Percentiles rank a stretch among this genome's conserved stretches.
Conservation (phyloP, 2,329 filamentous ascomycete genomes). For the Bertia moriformis region DNA sequence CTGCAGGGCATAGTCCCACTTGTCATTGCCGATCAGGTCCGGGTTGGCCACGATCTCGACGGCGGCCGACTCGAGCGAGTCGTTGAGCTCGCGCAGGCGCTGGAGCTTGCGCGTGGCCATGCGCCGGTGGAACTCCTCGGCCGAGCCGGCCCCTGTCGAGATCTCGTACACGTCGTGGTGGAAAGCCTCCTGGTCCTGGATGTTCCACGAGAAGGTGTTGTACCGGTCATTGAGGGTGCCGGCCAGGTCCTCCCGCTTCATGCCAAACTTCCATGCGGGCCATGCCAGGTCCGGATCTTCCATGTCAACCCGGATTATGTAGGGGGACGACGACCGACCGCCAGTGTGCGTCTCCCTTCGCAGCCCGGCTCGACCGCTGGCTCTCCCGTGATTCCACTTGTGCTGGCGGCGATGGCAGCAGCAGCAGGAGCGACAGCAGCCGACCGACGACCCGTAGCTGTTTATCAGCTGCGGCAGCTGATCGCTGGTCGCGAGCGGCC, state of each 20-base stretch:
- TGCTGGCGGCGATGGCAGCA: neutral
- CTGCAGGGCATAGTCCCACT: conserved; percentile 43
- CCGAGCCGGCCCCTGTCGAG: conserved; percentile 30
- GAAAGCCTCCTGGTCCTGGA: conserved; percentile 45
- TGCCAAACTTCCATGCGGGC: conserved; percentile 49
- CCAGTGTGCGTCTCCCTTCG: conserved; percentile 8
- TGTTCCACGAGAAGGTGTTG: conserved; percentile 38
- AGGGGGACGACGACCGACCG: conserved; percentile 6
- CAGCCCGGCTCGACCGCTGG: conserved; percentile 3
- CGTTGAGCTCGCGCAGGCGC: conserved; percentile 37
- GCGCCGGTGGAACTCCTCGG: conserved; percentile 36
- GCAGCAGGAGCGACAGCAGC: neutral
- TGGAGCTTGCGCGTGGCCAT: conserved; percentile 36
- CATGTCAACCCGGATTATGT: conserved; percentile 33
- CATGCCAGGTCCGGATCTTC: conserved; percentile 36
- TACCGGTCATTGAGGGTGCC: conserved; percentile 42
- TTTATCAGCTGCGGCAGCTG: too few relatives aligned
- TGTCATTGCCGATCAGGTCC: conserved; percentile 38
- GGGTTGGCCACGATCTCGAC: conserved; percentile 47
- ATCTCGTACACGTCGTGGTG: conserved; percentile 47
- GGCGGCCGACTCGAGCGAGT: conserved; percentile 39
- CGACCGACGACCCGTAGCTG: neutral
- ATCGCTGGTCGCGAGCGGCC: too few relatives aligned
- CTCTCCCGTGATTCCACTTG: too few relatives aligned
- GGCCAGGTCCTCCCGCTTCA: conserved; percentile 43